Evolutionary conservation across 164 flowering plant species (phyloP).

Genomic region (Sedum album): DNA sequence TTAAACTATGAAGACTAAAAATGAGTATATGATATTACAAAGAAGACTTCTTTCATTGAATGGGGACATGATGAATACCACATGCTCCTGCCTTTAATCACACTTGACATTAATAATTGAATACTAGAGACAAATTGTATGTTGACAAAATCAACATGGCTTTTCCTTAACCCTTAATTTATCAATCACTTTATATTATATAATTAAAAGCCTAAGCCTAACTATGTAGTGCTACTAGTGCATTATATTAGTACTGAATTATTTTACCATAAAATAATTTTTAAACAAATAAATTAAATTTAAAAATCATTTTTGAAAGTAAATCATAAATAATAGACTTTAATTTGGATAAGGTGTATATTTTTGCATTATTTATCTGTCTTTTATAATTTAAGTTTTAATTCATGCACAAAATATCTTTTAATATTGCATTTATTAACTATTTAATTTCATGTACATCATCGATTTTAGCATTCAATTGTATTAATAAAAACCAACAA

Average conservation of each 20-base stretch:
- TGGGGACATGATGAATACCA: too few relatives aligned
- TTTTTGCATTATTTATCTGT: not conserved
- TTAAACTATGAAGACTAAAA: too few relatives aligned
- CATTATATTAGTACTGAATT: not conserved
- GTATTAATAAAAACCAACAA: not conserved
- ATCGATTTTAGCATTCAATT: not conserved
- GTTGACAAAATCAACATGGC: not conserved
- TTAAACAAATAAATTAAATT: too few relatives aligned
- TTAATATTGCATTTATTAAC: not conserved
- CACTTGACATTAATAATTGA: not conserved
- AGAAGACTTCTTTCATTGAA: not conserved
- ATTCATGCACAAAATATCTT: not conserved
- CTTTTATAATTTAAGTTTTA: not conserved
- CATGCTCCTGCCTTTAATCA: constrained; percentile 4
- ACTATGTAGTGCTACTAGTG: too few relatives aligned
- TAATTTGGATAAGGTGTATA: not conserved
- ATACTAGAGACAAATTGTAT: not conserved
- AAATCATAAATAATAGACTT: too few relatives aligned
- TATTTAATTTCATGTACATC: not conserved
- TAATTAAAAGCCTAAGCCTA: not conserved
- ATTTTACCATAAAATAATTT: too few relatives aligned
- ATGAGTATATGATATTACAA: too few relatives aligned
- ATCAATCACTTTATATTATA: not conserved
- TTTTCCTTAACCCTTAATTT: not conserved
- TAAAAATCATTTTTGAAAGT: too few relatives aligned